A percentile compares a stretch with the other conserved stretches of the same genome.
These are phyloP conservation scores for Trichoderma koningiopsis DNA, from an alignment of 2,329 filamentous ascomycete genomes.

Conservation along the genomic window DNA sequence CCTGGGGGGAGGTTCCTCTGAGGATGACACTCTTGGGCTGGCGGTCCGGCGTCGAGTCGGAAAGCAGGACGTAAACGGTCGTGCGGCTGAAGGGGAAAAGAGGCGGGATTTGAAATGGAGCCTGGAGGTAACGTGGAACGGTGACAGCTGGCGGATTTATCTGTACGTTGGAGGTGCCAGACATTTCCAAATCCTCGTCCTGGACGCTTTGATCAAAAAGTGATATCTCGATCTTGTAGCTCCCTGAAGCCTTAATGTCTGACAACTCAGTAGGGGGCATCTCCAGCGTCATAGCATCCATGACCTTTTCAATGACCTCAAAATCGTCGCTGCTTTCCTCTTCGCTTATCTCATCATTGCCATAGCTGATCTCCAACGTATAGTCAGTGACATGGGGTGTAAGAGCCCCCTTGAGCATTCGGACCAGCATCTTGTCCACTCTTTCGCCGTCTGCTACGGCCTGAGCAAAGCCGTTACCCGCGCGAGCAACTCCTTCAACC, in stretches of 20 bases:
- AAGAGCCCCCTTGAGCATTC: conserved; percentile 73
- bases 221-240: conserved; percentile 52
- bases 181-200: conserved; percentile 44
- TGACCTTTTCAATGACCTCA: conserved; percentile 62
- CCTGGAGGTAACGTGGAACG: conserved; percentile 62
- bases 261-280: background rate
- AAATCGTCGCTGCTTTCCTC: conserved; percentile 50
- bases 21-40: conserved; percentile 58
- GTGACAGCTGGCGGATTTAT: conserved; percentile 54
- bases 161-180: conserved; percentile 29
- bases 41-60: conserved; percentile 47
- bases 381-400: conserved; percentile 68
- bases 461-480: conserved; percentile 63
- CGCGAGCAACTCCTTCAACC: conserved; percentile 56
- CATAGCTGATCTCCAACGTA: conserved; percentile 63
- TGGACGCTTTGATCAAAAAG: conserved; percentile 58
- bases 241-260: background rate
- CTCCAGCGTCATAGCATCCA: conserved; percentile 49
- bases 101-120: conserved; percentile 63
- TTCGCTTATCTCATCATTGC: background rate
- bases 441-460: conserved; percentile 63
- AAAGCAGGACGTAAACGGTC: conserved; percentile 66
- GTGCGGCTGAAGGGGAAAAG: conserved; percentile 69
- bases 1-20: conserved; percentile 56
- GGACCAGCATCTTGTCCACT: conserved; percentile 68